phyloP scores from a whole-genome alignment of 2,329 filamentous ascomycete species.

The Epichloe uncinata region DNA sequence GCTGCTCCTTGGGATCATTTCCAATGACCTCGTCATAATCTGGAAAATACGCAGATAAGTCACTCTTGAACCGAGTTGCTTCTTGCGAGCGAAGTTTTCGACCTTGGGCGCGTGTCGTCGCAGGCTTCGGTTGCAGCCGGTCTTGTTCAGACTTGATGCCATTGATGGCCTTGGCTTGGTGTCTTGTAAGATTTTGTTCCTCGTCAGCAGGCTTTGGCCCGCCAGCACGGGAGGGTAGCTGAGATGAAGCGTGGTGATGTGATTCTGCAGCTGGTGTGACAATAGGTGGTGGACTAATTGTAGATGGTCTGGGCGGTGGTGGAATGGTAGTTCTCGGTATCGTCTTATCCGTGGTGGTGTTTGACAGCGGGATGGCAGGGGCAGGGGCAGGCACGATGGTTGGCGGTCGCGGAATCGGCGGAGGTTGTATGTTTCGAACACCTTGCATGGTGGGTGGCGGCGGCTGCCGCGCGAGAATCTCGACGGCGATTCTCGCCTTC shows the following conservation, averaged over 20 bases:
- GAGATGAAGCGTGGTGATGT: constrained; percentile 3
- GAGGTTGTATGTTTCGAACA: constrained; percentile 9
- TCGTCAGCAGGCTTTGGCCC: constrained; percentile 9
- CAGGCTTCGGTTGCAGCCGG: constrained; percentile 35
- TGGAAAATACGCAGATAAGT: constrained; percentile 78
- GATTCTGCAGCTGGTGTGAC: constrained; percentile 1
- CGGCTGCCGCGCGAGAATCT: constrained; percentile 27
- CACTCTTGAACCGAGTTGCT: constrained; percentile 76
- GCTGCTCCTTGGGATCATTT: constrained; percentile 64
- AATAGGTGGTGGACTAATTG: constrained; percentile 2
- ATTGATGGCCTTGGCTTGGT: constrained; percentile 46
- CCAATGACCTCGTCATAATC: constrained; percentile 93
- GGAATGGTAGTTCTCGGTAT: background rate
- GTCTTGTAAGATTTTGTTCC: constrained; percentile 28
- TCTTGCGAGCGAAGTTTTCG: constrained; percentile 77
- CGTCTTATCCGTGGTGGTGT: constrained; percentile 4
- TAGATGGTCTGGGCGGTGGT: background rate
- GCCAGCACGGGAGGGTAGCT: constrained; percentile 8
- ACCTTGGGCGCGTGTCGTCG: constrained; percentile 46
- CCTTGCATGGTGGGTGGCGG: constrained; percentile 16
- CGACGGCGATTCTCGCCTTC: constrained; percentile 38
- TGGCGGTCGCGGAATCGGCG: constrained; percentile 15
- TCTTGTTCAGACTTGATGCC: constrained; percentile 49
- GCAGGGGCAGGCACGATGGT: constrained; percentile 7
- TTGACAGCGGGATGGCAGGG: constrained; percentile 4